These are phyloP conservation scores for Kondoa subrosea DNA, from an alignment of 768 basidiomycete species.

Conservation along the genomic window DNA sequence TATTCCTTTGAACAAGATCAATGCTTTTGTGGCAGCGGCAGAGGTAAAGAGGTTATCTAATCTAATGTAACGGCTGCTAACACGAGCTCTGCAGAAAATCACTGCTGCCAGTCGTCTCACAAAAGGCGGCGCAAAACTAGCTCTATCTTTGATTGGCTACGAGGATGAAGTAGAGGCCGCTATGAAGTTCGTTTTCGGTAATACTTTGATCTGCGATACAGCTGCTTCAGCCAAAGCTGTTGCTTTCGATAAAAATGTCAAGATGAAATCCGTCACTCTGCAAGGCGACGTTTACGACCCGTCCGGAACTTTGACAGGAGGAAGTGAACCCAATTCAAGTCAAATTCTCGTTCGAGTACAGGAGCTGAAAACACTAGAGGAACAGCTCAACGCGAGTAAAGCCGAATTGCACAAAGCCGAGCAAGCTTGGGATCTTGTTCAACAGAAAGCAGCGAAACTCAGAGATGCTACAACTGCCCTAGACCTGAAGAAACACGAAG, in stretches of 20 bases:
- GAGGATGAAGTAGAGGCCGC: conserved; percentile 64
- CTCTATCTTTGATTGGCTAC: conserved; percentile 76
- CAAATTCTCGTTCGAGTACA: conserved; percentile 60
- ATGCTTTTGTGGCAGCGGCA: conserved; percentile 41
- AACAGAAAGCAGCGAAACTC: conserved; percentile 32
- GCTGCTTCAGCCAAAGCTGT: conserved; percentile 69
- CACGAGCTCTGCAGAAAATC: conserved; percentile 48
- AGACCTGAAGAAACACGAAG: conserved; percentile 78
- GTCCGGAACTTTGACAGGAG: conserved; percentile 79
- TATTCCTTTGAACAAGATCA: conserved; percentile 86
- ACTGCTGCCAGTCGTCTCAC: conserved; percentile 53
- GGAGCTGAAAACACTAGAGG: conserved; percentile 55
- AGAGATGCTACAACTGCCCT: conserved; percentile 46
- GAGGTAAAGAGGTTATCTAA: conserved; percentile 38
- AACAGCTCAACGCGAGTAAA: conserved; percentile 41
- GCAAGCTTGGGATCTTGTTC: conserved; percentile 40
- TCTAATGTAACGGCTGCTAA: not conserved
- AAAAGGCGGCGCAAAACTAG: conserved; percentile 62
- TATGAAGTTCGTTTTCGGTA: conserved; percentile 83
- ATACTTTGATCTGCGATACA: conserved; percentile 79
- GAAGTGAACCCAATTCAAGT: conserved; percentile 51
- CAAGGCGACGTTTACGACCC: conserved; percentile 95
- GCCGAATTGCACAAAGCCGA: conserved; percentile 41
- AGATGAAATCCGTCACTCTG: conserved; percentile 72
- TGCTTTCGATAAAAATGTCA: conserved; percentile 54